phyloP scores from a whole-genome alignment of 441 rosid species.

The Cnidoscolus chayamansa region DNA sequence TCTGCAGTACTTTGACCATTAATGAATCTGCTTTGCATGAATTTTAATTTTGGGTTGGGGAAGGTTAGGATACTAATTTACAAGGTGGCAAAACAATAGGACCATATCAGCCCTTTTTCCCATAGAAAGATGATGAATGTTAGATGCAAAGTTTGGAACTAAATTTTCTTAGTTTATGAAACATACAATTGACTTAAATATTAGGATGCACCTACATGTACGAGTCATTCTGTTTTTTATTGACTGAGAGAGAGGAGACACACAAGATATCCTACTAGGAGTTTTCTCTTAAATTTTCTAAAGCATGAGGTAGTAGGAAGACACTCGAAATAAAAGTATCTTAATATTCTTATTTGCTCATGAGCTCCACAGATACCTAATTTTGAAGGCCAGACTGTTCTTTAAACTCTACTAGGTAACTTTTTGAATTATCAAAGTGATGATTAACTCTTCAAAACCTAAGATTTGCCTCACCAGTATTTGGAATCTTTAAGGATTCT shows the following conservation, averaged over 20 bases:
- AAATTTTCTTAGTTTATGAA: background rate
- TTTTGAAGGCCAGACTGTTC: background rate
- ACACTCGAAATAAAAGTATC: background rate
- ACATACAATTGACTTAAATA: background rate
- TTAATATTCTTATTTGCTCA: background rate
- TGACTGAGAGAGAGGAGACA: background rate
- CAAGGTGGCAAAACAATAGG: background rate
- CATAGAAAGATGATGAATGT: background rate
- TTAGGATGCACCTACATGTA: background rate
- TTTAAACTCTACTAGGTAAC: background rate
- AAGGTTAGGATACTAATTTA: background rate
- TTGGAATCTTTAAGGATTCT: background rate
- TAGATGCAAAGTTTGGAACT: background rate
- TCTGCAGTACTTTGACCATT: background rate
- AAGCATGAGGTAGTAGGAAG: background rate
- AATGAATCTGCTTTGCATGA: conserved; percentile 5
- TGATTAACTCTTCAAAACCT: background rate
- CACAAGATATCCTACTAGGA: too few relatives aligned
- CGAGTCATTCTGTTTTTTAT: background rate
- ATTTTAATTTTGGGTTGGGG: background rate
- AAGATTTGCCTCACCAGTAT: background rate
- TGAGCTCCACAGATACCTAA: background rate
- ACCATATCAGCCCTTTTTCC: too few relatives aligned
- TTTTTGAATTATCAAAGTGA: background rate
- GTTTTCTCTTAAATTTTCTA: background rate